Evolutionary conservation across 2,329 filamentous ascomycete genomes (phyloP).

Genomic region (Aureobasidium sp.): DNA sequence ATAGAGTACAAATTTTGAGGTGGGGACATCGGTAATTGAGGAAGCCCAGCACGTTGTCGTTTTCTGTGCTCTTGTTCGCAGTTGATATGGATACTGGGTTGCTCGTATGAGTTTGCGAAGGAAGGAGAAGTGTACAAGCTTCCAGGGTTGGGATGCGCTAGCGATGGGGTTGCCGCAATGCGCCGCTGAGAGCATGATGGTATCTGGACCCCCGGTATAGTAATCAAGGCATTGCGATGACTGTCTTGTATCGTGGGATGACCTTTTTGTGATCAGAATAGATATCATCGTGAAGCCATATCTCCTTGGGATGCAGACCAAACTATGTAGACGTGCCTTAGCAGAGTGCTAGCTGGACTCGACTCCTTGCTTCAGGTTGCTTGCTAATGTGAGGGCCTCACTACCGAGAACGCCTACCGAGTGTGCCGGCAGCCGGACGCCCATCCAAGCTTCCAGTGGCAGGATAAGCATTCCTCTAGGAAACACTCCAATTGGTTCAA

Average conservation of each 20-base stretch:
- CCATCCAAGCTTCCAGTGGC: background rate
- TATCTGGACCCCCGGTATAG: background rate
- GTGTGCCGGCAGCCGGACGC: background rate
- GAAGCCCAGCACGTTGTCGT: background rate
- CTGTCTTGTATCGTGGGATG: background rate
- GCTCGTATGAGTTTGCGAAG: background rate
- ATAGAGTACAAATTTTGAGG: background rate
- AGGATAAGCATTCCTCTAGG: conserved; percentile 1
- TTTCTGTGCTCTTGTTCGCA: background rate
- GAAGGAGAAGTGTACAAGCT: background rate
- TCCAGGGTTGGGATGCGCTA: background rate
- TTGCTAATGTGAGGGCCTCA: background rate
- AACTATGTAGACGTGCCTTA: background rate
- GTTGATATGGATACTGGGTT: background rate
- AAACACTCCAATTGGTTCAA: background rate
- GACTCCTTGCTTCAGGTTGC: background rate
- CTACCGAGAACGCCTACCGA: background rate
- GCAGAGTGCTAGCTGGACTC: background rate
- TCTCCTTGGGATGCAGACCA: no score
- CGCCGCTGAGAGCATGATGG: background rate
- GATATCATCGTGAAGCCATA: no score
- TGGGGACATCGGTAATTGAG: background rate
- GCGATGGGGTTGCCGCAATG: background rate
- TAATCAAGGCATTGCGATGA: background rate
- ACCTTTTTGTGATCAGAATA: background rate